These are phyloP conservation scores for Populus euphratica DNA, from an alignment of 345 rosid species.

Conservation along the genomic window DNA sequence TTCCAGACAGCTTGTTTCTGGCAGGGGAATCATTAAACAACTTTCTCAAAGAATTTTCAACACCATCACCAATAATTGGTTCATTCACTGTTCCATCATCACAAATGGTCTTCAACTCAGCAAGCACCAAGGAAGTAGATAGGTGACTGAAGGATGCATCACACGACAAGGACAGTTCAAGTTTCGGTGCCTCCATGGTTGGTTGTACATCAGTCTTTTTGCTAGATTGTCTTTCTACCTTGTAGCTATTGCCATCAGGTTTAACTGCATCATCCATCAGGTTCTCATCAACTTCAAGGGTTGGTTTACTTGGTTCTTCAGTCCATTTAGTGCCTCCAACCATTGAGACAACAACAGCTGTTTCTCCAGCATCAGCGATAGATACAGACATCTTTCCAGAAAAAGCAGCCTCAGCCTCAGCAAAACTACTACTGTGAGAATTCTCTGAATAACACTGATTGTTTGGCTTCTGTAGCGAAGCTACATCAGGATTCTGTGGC, in stretches of 20 bases:
- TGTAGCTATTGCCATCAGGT: slow-evolving; percentile 29
- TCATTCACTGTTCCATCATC: slow-evolving; percentile 25
- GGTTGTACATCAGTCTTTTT: slow-evolving; percentile 35
- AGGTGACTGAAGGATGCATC: slow-evolving; percentile 34
- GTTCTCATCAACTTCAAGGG: slow-evolving; percentile 33
- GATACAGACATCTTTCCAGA: slow-evolving; percentile 71
- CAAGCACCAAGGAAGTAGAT: slow-evolving; percentile 31
- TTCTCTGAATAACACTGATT: slow-evolving; percentile 37
- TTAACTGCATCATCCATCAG: slow-evolving; percentile 24
- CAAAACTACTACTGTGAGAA: slow-evolving; percentile 38
- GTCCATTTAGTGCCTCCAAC: slow-evolving; percentile 46
- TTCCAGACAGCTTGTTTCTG: slow-evolving; percentile 22
- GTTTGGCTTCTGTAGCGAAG: slow-evolving; percentile 38
- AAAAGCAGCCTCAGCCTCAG: slow-evolving; percentile 50
- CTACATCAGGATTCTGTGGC: slow-evolving; percentile 39
- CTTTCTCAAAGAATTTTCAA: slow-evolving; percentile 27
- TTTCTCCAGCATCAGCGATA: slow-evolving; percentile 91
- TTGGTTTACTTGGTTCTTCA: slow-evolving; percentile 39
- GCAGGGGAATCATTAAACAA: slow-evolving; percentile 12
- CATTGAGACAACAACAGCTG: slow-evolving; percentile 85
- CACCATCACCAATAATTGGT: slow-evolving; percentile 19
- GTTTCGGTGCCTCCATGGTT: slow-evolving; percentile 28
- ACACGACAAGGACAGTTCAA: slow-evolving; percentile 46
- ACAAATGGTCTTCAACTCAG: slow-evolving; percentile 29
- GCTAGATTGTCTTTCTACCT: slow-evolving; percentile 24